These are phyloP conservation scores for Xylaria acuta DNA, from an alignment of 495 filamentous ascomycete genomes.

Conservation along the genomic window DNA sequence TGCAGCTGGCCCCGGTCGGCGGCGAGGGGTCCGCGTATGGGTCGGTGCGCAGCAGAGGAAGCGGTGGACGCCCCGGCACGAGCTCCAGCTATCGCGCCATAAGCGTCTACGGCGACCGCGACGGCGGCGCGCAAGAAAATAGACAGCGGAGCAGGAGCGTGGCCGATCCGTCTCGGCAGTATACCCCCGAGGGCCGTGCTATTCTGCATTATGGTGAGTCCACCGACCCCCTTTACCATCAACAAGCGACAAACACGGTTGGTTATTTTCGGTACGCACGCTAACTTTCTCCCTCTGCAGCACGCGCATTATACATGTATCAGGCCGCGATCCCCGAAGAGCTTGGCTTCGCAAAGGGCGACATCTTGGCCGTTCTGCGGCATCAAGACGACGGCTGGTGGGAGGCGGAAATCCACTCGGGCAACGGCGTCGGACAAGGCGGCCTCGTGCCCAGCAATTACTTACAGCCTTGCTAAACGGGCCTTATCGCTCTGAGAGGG, in stretches of 20 bases:
- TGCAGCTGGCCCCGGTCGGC: conserved; percentile 70
- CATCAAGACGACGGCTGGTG: conserved; percentile 99
- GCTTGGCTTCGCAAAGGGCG: conserved; percentile 90
- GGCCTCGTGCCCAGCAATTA: conserved; percentile 98
- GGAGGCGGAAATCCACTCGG: conserved; percentile 91
- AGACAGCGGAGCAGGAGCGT: conserved; percentile 82
- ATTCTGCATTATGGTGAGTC: conserved; percentile 91
- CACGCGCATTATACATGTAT: conserved; percentile 93
- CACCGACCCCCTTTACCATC: too few species aligned
- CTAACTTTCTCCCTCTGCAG: conserved; percentile 60
- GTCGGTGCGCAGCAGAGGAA: conserved; percentile 55
- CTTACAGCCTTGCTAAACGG: conserved; percentile 71
- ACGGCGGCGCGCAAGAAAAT: conserved; percentile 51
- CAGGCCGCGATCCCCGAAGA: conserved; percentile 94
- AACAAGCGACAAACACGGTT: too few species aligned
- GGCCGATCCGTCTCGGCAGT: conserved; percentile 72
- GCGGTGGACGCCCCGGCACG: conserved; percentile 44
- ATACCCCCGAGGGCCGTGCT: conserved; percentile 81
- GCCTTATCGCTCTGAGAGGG: too few species aligned
- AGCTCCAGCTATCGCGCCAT: conserved; percentile 52
- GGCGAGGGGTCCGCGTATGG: conserved; percentile 40
- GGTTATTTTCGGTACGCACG: too few species aligned
- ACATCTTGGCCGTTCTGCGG: conserved; percentile 84
- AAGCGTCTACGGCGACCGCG: conserved; percentile 67
- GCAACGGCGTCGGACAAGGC: conserved; percentile 64